phyloP scores from a whole-genome alignment of 1,284 basidiomycete genomes.

The Paramarasmius palmivorus region DNA sequence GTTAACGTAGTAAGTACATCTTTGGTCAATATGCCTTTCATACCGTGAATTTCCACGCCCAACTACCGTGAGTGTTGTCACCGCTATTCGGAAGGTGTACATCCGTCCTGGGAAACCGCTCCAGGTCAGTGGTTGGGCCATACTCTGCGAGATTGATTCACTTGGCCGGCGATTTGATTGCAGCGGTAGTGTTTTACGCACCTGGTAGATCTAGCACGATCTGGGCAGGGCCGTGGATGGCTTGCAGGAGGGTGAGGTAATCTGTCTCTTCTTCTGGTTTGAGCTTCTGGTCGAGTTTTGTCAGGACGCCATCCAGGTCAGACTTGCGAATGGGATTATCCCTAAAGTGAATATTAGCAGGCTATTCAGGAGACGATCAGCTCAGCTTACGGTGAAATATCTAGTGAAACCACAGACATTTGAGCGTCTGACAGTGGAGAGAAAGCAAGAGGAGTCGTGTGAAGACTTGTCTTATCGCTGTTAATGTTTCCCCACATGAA shows the following conservation, averaged over 20 bases:
- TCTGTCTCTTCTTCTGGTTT: conserved; percentile 6
- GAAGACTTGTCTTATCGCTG: no score
- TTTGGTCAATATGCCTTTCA: not conserved
- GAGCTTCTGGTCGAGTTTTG: not conserved
- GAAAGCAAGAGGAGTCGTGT: no score
- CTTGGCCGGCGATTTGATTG: no score
- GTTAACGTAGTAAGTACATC: not conserved
- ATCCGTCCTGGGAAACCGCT: conserved; percentile 9
- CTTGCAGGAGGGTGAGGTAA: conserved; percentile 7
- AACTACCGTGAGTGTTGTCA: conserved; percentile 3
- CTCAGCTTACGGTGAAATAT: conserved; percentile 5
- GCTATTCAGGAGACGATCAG: not conserved
- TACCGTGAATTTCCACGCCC: conserved; percentile 12
- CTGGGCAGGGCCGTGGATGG: conserved; percentile 7
- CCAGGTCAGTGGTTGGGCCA: conserved; percentile 4
- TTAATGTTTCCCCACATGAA: no score
- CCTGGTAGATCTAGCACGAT: conserved; percentile 9
- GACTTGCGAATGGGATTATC: conserved; percentile 5
- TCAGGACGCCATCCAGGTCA: conserved; percentile 1
- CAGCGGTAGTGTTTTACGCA: not conserved
- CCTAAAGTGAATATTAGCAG: not conserved
- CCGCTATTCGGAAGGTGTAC: conserved; percentile 2
- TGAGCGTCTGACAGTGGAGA: no score
- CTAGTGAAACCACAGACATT: conserved; percentile 8
- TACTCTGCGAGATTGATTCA: conserved; percentile 1